These are phyloP conservation scores for Bombardia bombarda DNA, from an alignment of 495 filamentous ascomycete genomes.

Conservation along the genomic window DNA sequence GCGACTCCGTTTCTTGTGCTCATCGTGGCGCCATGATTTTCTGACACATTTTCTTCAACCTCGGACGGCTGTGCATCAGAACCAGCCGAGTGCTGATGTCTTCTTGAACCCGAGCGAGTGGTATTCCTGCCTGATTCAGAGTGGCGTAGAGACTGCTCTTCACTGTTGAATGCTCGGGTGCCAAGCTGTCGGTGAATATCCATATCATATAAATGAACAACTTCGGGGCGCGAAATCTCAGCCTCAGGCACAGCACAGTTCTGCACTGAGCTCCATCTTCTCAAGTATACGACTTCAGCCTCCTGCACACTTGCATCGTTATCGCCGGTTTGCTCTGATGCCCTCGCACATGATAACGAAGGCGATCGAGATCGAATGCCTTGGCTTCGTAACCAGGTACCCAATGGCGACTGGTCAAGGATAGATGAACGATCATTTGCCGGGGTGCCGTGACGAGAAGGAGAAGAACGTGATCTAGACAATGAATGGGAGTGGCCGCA, in stretches of 20 bases:
- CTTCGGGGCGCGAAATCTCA: constrained; percentile 16
- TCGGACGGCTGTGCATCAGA: neutral
- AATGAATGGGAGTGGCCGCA: constrained; percentile 7
- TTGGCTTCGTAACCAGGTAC: constrained; percentile 36
- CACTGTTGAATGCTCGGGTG: constrained; percentile 13
- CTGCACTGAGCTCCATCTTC: constrained; percentile 14
- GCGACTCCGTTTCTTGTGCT: neutral
- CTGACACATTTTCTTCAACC: neutral
- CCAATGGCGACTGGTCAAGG: constrained; percentile 26
- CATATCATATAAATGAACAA: constrained; percentile 20
- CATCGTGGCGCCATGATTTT: neutral
- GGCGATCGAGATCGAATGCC: constrained; percentile 23
- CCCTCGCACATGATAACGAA: constrained; percentile 3
- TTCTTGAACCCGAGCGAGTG: neutral
- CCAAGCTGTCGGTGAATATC: constrained; percentile 19
- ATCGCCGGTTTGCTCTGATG: constrained; percentile 8
- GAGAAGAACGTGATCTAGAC: constrained; percentile 10
- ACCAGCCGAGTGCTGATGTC: neutral
- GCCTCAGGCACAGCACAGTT: constrained; percentile 7
- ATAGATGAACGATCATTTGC: constrained; percentile 4
- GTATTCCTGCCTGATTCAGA: constrained; percentile 6
- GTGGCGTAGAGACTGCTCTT: constrained; percentile 6
- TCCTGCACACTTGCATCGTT: constrained; percentile 14
- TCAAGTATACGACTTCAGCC: constrained; percentile 19
- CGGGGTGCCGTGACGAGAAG: constrained; percentile 9